These are phyloP conservation scores for Ogataea nitratoaversa DNA, from an alignment of 805 yeast genomes.

Conservation along the genomic window DNA sequence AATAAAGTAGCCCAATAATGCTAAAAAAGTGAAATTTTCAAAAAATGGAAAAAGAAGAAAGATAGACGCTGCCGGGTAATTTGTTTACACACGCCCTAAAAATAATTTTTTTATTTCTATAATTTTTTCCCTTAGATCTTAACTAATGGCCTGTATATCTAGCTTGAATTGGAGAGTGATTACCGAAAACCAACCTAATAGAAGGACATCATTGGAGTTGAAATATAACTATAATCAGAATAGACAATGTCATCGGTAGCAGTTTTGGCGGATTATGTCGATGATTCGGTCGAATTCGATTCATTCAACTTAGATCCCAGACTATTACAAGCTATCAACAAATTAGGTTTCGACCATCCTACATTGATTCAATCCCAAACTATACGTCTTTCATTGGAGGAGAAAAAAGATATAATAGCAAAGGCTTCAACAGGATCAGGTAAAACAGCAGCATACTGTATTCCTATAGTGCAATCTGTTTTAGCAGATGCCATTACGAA, in stretches of 20 bases:
- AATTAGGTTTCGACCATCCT: constrained; percentile 77
- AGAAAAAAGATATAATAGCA: constrained; percentile 88
- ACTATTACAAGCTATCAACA: constrained; percentile 75
- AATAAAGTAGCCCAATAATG: too few relatives aligned
- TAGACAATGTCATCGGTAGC: constrained; percentile 30
- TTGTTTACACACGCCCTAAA: neutral
- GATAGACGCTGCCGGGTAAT: neutral
- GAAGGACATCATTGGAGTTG: neutral
- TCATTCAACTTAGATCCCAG: constrained; percentile 79
- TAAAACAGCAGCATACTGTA: constrained; percentile 84
- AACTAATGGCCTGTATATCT: too few relatives aligned
- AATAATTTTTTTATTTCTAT: too few relatives aligned
- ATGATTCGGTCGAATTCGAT: constrained; percentile 67
- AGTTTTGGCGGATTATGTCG: constrained; percentile 68
- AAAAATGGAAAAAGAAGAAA: neutral
- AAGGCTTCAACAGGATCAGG: constrained; percentile 96
- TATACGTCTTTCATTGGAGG: constrained; percentile 87
- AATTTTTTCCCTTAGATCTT: too few relatives aligned
- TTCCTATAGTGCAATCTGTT: constrained; percentile 81
- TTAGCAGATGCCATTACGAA: constrained; percentile 38
- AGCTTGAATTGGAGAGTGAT: too few relatives aligned
- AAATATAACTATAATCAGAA: neutral
- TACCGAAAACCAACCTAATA: too few relatives aligned
- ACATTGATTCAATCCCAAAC: constrained; percentile 88
- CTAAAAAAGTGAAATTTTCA: too few relatives aligned